Evolutionary conservation across 345 rosid species (phyloP).

Genomic region (Schrenkiella parvula): DNA sequence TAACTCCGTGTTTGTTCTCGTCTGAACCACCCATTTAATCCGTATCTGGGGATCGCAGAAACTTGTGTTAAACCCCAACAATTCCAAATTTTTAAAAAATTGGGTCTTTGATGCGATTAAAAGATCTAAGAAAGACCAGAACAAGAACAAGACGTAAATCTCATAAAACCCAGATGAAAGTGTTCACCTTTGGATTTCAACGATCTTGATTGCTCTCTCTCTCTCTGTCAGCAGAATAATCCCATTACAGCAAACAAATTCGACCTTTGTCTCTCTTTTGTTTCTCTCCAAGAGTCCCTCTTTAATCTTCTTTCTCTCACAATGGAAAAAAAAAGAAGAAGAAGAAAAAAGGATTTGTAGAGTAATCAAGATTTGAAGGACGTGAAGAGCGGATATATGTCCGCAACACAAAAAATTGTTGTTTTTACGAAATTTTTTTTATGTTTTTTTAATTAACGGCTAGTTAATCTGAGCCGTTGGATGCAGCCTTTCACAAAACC

Average conservation of each 20-base stretch:
- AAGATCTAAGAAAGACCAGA: conserved; percentile 17
- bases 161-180: conserved; percentile 26
- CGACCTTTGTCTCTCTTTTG: conserved; percentile 11
- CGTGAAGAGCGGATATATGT: conserved; percentile 62
- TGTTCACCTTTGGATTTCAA: conserved; percentile 22
- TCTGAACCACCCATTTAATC: conserved; percentile 65
- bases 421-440: neutral
- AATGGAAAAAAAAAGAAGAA: neutral
- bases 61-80: neutral
- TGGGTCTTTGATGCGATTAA: neutral
- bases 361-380: conserved; percentile 26
- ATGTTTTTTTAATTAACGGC: conserved; percentile 53
- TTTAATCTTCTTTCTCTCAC: conserved; percentile 12
- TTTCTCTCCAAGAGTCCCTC: conserved; percentile 10
- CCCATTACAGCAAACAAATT: conserved; percentile 27
- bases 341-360: neutral
- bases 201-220: neutral
- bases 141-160: conserved; percentile 30
- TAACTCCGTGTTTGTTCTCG: conserved; percentile 70
- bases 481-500: conserved; percentile 22
- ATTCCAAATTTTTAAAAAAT: neutral
- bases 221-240: conserved; percentile 27
- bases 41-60: conserved; percentile 1
- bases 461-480: conserved; percentile 60
- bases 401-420: conserved; percentile 29